A percentile compares a stretch with the other conserved stretches of the same genome.
These are phyloP conservation scores for Blastomyces silverae DNA, from an alignment of 2,329 filamentous ascomycete species.

Conservation along the genomic window DNA sequence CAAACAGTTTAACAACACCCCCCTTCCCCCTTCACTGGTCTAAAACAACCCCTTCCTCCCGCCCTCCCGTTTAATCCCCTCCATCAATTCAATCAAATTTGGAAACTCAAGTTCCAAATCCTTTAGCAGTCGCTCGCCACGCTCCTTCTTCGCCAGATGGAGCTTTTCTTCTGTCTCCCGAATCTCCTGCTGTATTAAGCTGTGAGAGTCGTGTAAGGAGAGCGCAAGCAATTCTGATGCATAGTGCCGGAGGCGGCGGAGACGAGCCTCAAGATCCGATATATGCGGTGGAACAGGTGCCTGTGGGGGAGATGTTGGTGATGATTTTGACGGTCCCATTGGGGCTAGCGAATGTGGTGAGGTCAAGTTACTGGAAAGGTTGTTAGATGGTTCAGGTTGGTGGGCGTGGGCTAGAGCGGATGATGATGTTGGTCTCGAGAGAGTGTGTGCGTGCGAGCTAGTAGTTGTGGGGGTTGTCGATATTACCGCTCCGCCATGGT, in stretches of 20 bases:
- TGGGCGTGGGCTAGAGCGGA: not conserved
- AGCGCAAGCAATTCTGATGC: conserved; percentile 25
- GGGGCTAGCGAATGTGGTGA: conserved; percentile 7
- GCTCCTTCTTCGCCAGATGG: conserved; percentile 17
- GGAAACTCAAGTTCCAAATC: conserved; percentile 20
- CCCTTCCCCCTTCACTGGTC: not conserved
- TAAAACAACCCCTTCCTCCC: conserved; percentile 21
- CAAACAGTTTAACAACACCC: not conserved
- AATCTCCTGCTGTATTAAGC: conserved; percentile 24
- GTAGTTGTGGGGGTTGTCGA: conserved; percentile 13
- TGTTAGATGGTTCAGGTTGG: conserved; percentile 13
- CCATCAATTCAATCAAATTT: conserved; percentile 16
- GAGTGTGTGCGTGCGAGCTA: conserved; percentile 1
- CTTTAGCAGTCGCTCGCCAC: conserved; percentile 18
- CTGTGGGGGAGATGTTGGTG: conserved; percentile 10
- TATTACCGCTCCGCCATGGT: conserved; percentile 10
- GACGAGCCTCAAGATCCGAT: conserved; percentile 22
- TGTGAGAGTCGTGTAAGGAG: conserved; percentile 26
- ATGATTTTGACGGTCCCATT: conserved; percentile 8
- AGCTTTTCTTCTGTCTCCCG: conserved; percentile 20
- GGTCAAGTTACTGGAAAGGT: conserved; percentile 1
- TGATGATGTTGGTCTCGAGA: not conserved
- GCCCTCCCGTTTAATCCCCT: conserved; percentile 19
- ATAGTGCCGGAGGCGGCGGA: conserved; percentile 24
- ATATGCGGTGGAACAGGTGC: conserved; percentile 17